phyloP scores from a whole-genome alignment of 371 early-diverging fungal genomes.

The Mucor racemosus region DNA sequence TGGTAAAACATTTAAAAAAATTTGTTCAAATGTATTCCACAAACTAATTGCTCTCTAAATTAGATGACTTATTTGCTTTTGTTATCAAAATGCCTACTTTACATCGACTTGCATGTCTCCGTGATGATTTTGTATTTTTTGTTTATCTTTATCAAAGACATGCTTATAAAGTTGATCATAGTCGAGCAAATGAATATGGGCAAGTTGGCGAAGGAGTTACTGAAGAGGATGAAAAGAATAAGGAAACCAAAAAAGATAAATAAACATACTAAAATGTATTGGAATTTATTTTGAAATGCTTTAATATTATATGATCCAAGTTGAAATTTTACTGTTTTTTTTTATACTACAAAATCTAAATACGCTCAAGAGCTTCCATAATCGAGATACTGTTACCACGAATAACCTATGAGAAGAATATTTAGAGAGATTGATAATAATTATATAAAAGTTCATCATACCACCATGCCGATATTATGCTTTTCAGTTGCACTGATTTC shows the following conservation, averaged over 20 bases:
- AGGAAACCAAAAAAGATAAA: slow-evolving; percentile 42
- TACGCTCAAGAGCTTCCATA: slow-evolving; percentile 91
- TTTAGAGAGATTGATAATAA: not conserved
- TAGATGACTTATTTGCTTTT: slow-evolving; percentile 94
- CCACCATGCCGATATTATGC: slow-evolving; percentile 85
- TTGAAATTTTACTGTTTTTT: not conserved
- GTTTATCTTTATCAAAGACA: slow-evolving; percentile 89
- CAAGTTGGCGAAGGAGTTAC: slow-evolving; percentile 67
- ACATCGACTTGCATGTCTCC: slow-evolving; percentile 91
- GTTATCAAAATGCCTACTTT: slow-evolving; percentile 94
- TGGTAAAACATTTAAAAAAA: slow-evolving; percentile 26
- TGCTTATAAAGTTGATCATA: slow-evolving; percentile 85
- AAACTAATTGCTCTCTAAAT: not conserved
- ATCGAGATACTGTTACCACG: slow-evolving; percentile 93
- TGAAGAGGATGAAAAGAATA: slow-evolving; percentile 20
- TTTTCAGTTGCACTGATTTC: slow-evolving; percentile 74
- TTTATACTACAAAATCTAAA: slow-evolving; percentile 42
- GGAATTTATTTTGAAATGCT: not conserved
- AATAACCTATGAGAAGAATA: slow-evolving; percentile 68
- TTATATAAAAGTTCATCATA: slow-evolving; percentile 44
- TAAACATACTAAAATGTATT: slow-evolving; percentile 9
- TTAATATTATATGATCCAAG: not conserved
- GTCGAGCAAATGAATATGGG: slow-evolving; percentile 91
- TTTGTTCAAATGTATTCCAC: not conserved
- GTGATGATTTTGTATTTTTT: slow-evolving; percentile 89